Percentiles rank a stretch among this genome's conserved stretches.
These are phyloP conservation scores for Phlyctochytrium arcticum DNA, from an alignment of 192 early-diverging fungal genomes.

Conservation along the genomic window DNA sequence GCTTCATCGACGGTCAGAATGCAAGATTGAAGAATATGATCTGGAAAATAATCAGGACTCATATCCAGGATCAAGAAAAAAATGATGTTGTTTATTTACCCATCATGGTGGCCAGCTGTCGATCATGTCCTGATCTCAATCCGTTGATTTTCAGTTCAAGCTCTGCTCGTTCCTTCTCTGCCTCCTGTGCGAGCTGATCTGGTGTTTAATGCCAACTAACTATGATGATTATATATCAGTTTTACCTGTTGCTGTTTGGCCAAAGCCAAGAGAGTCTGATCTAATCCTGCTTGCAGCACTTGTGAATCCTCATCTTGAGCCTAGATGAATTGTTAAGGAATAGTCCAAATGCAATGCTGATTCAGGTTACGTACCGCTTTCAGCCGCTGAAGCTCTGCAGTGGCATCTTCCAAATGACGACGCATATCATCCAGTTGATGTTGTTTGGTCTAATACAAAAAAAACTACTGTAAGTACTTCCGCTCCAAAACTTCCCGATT, in stretches of 20 bases:
- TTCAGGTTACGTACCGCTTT: conserved; percentile 28
- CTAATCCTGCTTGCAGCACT: conserved; percentile 46
- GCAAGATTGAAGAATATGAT: conserved; percentile 83
- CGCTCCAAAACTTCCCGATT: no score
- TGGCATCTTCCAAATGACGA: conserved; percentile 15
- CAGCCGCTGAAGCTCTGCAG: conserved; percentile 18
- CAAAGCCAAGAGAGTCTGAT: conserved; percentile 52
- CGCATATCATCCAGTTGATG: conserved; percentile 19
- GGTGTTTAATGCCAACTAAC: no score
- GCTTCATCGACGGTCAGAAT: conserved; percentile 86
- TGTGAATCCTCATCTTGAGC: conserved; percentile 44
- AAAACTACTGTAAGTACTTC: no score
- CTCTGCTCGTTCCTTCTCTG: conserved; percentile 4
- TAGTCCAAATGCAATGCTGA: neutral
- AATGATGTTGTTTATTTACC: conserved; percentile 27
- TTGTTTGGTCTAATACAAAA: conserved; percentile 19
- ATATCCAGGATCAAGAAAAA: neutral
- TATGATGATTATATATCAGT: no score
- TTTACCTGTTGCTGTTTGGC: conserved; percentile 49
- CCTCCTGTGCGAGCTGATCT: no score
- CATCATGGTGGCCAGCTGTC: conserved; percentile 35
- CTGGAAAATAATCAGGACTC: conserved; percentile 21
- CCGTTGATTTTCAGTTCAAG: neutral
- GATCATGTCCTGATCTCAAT: conserved; percentile 34
- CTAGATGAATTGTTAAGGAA: conserved; percentile 4